Percentiles rank a stretch among this genome's conserved stretches.
Evolutionary conservation across 225 moss, liverwort and hornwort genomes (phyloP).

Genomic region (Bryoerythrophyllum caledonicum): DNA sequence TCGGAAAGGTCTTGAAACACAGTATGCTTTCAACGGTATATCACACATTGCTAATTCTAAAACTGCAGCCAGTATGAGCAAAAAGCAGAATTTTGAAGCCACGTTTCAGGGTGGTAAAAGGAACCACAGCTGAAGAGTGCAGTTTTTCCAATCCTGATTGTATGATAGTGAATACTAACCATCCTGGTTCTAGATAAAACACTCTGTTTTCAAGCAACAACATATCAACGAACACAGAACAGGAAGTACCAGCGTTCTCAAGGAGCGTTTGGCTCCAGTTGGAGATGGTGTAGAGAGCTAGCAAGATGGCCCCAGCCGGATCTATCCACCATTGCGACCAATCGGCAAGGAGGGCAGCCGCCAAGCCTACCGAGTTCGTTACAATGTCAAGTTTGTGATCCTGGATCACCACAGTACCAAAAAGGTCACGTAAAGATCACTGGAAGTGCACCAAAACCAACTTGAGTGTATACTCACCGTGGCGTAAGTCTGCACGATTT

Average conservation of each 20-base stretch:
- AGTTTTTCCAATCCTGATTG: too few relatives aligned
- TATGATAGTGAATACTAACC: too few relatives aligned
- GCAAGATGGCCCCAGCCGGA: constrained; percentile 63
- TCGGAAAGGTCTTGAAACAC: too few relatives aligned
- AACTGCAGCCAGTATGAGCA: too few relatives aligned
- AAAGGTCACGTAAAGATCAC: too few relatives aligned
- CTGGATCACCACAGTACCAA: not conserved
- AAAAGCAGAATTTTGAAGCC: too few relatives aligned
- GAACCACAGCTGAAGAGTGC: too few relatives aligned
- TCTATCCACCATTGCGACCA: constrained; percentile 74
- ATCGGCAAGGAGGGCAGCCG: constrained; percentile 57
- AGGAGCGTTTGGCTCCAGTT: constrained; percentile 69
- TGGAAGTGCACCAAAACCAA: too few relatives aligned
- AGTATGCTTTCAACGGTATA: too few relatives aligned
- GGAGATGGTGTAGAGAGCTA: constrained; percentile 63
- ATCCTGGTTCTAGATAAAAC: not conserved
- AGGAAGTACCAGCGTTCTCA: constrained; percentile 62
- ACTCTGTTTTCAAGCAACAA: not conserved
- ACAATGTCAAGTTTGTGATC: constrained; percentile 72
- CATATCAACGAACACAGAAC: not conserved
- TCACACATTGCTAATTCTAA: too few relatives aligned
- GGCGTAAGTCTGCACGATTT: constrained; percentile 65
- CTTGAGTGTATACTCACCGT: constrained; percentile 17
- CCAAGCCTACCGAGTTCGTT: constrained; percentile 64
- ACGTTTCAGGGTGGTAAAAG: too few relatives aligned